Base-by-base conservation (phyloP, 1,284 basidiomycete species). In the Cutaneotrichosporon sp. region DNA sequence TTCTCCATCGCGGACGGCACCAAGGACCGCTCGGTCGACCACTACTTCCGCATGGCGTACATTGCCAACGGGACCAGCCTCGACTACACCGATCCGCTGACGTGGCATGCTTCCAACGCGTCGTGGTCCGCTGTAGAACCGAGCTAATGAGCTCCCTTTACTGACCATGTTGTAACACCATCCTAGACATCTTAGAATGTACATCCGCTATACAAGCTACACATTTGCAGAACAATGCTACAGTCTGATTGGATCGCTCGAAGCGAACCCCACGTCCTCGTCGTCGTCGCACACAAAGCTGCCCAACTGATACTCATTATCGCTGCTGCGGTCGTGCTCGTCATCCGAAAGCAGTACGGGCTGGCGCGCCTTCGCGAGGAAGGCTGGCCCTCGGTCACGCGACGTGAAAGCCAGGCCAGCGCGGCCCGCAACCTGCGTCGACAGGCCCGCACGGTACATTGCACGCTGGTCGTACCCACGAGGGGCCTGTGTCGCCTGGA, bases 401-500 rank as follows among this genome's bases (percentile, higher is more conserved):
- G 42, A 46, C 24, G 46, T 14, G 49, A 80, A 79, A 7, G 60
- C 57, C 1, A 78, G 69, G 2, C 79, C 79, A 29, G 63, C 60
- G 11, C 60, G 59, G 4, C 60, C 58, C 2, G 67, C 65, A 0
- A 60, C 73, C 59, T 79, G 79, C 3, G 79, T 79, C 9, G 71
- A 67, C 18, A 79, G 56, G 1, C 79, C 79, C 9, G 75, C 74
- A 1, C 70, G 54, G 59, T 80, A 80, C 6, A 74, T 68, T 1
- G 74, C 74, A 10, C 64, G 71, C 60, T 80, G 79, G 59, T 79
- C 73, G 64, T 79, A 83, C 1, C 81, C 81, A 11, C 62, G 65
- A 1, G 79, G 80, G 1, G 79, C 81, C 67, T 83, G 82, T 2
- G 82, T 83, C 2, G 82, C 76, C 42, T 67, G 58, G 51, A 79